Percentiles rank a stretch among this genome's conserved stretches.
These are phyloP conservation scores for Trypanosoma avium DNA, from an alignment of 208 protist species.

Conservation along the genomic window DNA sequence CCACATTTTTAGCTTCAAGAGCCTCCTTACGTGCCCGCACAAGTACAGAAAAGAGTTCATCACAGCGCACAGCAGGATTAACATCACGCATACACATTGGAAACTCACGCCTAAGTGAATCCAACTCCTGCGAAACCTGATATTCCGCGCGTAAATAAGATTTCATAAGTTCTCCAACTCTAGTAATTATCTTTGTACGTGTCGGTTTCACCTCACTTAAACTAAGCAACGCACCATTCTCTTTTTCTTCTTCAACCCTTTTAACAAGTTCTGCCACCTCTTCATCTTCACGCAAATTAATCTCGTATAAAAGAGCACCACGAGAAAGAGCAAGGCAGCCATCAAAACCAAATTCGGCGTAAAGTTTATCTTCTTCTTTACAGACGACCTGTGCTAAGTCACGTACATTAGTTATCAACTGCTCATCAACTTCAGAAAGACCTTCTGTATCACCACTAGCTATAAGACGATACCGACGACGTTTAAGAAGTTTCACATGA, in stretches of 20 bases:
- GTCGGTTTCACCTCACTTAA: conserved; percentile 23
- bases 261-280: conserved; percentile 37
- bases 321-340: neutral
- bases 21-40: conserved; percentile 36
- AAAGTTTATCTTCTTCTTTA: conserved; percentile 16
- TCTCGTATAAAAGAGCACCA: conserved; percentile 22
- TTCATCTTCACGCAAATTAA: conserved; percentile 48
- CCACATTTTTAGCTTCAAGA: conserved; percentile 21
- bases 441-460: conserved; percentile 12
- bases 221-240: conserved; percentile 13
- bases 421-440: conserved; percentile 27
- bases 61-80: conserved; percentile 52
- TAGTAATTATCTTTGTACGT: conserved; percentile 34
- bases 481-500: neutral
- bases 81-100: conserved; percentile 56
- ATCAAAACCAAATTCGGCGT: neutral
- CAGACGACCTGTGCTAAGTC: conserved; percentile 28
- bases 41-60: conserved; percentile 47
- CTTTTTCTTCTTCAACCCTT: conserved; percentile 1
- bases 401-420: conserved; percentile 26
- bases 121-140: conserved; percentile 32
- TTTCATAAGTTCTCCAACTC: conserved; percentile 31
- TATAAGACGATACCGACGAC: neutral
- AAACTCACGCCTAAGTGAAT: conserved; percentile 32
- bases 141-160: conserved; percentile 38